These are phyloP conservation scores for Pseudocercospora eumusae DNA, from an alignment of 2,329 filamentous ascomycete genomes.

Conservation along the genomic window DNA sequence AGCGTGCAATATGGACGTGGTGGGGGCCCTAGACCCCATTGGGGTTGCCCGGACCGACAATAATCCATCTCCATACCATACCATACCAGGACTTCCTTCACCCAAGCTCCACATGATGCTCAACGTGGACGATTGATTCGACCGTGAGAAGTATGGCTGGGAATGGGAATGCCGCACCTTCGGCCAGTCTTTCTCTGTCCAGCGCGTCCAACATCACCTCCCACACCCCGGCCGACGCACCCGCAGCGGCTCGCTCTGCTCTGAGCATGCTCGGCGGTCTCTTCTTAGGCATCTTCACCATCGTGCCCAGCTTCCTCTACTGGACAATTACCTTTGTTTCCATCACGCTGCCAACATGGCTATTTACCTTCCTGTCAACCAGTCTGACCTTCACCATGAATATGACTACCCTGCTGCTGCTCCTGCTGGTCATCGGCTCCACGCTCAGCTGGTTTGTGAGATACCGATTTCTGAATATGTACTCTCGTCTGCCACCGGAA, in stretches of 20 bases:
- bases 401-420: constrained; percentile 88
- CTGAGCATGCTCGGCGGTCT: constrained; percentile 40
- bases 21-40: too few relatives aligned
- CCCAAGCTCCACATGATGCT: constrained; percentile 5
- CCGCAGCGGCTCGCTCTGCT: constrained; percentile 26
- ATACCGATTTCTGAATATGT: constrained; percentile 96
- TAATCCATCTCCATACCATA: not conserved
- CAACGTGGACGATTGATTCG: constrained; percentile 6
- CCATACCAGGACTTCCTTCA: constrained; percentile 2
- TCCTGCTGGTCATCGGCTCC: constrained; percentile 75
- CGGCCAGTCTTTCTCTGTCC: constrained; percentile 9
- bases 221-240: constrained; percentile 22
- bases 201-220: constrained; percentile 16
- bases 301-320: constrained; percentile 65
- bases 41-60: too few relatives aligned
- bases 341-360: constrained; percentile 82
- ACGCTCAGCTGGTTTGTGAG: constrained; percentile 89
- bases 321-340: constrained; percentile 83
- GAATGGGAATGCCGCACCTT: constrained; percentile 8
- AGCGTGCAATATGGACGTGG: too few relatives aligned
- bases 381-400: constrained; percentile 98
- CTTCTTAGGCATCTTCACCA: constrained; percentile 39
- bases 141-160: constrained; percentile 17
- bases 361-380: constrained; percentile 87
- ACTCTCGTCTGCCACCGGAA: constrained; percentile 87